Evolutionary conservation across 1,139 yeast genomes (phyloP).

Genomic region (Arxiozyma slooffiae): DNA sequence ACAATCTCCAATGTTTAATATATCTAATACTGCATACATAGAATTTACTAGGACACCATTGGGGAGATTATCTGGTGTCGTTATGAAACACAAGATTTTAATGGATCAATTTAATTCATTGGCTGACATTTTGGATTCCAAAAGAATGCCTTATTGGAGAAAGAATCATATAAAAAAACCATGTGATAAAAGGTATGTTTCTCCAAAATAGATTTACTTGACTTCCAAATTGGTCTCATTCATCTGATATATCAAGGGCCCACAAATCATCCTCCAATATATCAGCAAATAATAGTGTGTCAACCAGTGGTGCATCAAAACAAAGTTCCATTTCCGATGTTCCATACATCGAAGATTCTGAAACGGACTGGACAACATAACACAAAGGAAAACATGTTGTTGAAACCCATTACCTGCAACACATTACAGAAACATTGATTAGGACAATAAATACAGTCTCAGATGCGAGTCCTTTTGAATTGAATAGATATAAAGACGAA

Average conservation of each 20-base stretch:
- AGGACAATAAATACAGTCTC: constrained; percentile 72
- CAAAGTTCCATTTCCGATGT: not conserved
- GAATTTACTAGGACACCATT: constrained; percentile 86
- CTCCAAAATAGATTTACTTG: constrained; percentile 58
- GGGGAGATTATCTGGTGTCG: constrained; percentile 89
- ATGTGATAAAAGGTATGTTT: constrained; percentile 52
- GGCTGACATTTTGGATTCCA: constrained; percentile 54
- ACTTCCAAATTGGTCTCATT: constrained; percentile 30
- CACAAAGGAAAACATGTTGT: constrained; percentile 17
- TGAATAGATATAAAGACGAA: constrained; percentile 65
- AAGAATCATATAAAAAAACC: constrained; percentile 33
- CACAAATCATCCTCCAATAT: constrained; percentile 1
- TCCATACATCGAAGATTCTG: not conserved
- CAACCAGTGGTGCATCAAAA: not conserved
- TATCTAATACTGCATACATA: constrained; percentile 80
- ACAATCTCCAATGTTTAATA: constrained; percentile 56
- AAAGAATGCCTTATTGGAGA: constrained; percentile 37
- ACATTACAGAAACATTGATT: constrained; percentile 58
- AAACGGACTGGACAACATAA: not conserved
- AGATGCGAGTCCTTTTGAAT: constrained; percentile 88
- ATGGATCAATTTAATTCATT: constrained; percentile 80
- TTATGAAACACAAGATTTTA: constrained; percentile 78
- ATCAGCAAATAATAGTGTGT: not conserved
- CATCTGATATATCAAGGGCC: constrained; percentile 23
- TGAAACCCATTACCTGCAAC: constrained; percentile 66